Evolutionary conservation across 257 asterid genomes (phyloP).

Genomic region (Scutellaria minor): DNA sequence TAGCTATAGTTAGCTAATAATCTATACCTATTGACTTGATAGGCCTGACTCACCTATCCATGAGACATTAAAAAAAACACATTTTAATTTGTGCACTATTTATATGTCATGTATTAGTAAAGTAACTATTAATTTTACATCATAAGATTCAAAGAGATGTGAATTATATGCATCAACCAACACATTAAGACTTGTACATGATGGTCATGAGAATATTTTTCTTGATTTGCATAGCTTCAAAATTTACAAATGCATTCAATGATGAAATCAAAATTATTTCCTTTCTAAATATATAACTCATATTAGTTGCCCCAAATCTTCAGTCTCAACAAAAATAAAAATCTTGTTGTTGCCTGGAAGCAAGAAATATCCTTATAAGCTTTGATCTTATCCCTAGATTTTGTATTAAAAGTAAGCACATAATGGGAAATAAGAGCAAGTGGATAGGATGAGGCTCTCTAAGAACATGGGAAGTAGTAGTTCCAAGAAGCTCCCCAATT

Average conservation of each 20-base stretch:
- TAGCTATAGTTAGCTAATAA: neutral
- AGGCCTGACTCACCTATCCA: too few species aligned
- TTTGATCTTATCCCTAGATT: conserved; percentile 32
- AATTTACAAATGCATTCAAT: too few species aligned
- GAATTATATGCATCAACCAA: too few species aligned
- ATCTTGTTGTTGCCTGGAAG: neutral
- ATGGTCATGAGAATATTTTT: too few species aligned
- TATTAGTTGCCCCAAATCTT: neutral
- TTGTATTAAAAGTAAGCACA: conserved; percentile 16
- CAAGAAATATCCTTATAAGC: conserved; percentile 17
- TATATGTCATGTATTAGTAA: too few species aligned
- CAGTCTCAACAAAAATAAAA: neutral
- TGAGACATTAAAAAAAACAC: too few species aligned
- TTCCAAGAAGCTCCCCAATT: conserved; percentile 22
- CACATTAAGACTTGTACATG: too few species aligned
- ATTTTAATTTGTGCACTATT: too few species aligned
- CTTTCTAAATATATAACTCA: neutral
- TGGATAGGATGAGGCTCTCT: conserved; percentile 17
- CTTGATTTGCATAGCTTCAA: too few species aligned
- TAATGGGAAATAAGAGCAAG: conserved; percentile 23
- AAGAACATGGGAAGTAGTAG: conserved; percentile 35
- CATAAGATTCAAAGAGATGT: too few species aligned
- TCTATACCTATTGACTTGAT: too few species aligned
- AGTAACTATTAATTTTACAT: too few species aligned
- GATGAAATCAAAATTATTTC: neutral